phyloP scores from a whole-genome alignment of 805 yeast genomes.

The Yarrowia sp. region DNA sequence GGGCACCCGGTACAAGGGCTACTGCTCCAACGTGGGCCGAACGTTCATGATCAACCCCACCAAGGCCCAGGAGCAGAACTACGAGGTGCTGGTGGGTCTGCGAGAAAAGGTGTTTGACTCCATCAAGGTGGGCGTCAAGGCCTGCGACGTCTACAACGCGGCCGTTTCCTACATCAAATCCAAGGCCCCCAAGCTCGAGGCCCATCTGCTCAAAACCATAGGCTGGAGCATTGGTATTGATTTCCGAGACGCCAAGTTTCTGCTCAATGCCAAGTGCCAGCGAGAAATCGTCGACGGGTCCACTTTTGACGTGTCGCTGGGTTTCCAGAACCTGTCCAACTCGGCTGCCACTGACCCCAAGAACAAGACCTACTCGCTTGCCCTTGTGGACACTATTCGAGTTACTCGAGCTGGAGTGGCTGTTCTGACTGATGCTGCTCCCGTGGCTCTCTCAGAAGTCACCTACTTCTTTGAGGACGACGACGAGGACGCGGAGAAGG shows the following conservation, averaged over 20 bases:
- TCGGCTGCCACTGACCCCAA: slow-evolving; percentile 48
- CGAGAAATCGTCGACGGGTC: slow-evolving; percentile 66
- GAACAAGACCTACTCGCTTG: slow-evolving; percentile 61
- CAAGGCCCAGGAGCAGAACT: slow-evolving; percentile 69
- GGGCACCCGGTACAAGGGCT: slow-evolving; percentile 82
- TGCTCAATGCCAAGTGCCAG: slow-evolving; percentile 70
- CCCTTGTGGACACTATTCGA: slow-evolving; percentile 77
- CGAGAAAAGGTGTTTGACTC: slow-evolving; percentile 62
- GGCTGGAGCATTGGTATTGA: slow-evolving; percentile 91
- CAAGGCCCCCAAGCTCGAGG: slow-evolving; percentile 62
- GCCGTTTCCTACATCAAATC: slow-evolving; percentile 57
- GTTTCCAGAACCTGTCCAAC: slow-evolving; percentile 62
- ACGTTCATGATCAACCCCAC: slow-evolving; percentile 89
- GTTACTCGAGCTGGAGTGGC: slow-evolving; percentile 60
- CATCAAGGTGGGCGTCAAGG: slow-evolving; percentile 64
- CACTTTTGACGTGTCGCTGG: slow-evolving; percentile 70
- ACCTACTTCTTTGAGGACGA: slow-evolving; percentile 81
- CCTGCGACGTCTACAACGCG: slow-evolving; percentile 63
- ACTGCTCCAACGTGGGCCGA: slow-evolving; percentile 83
- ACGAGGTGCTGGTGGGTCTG: slow-evolving; percentile 67
- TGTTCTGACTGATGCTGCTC: slow-evolving; percentile 70
- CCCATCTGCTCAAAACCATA: slow-evolving; percentile 66
- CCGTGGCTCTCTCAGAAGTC: slow-evolving; percentile 59
- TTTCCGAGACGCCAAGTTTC: slow-evolving; percentile 73
- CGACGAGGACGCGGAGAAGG: slow-evolving; percentile 44